Evolutionary conservation across 805 yeast genomes (phyloP), one percentile per base, ranked within the genome.

Genomic region (Yarrowia sp.): DNA sequence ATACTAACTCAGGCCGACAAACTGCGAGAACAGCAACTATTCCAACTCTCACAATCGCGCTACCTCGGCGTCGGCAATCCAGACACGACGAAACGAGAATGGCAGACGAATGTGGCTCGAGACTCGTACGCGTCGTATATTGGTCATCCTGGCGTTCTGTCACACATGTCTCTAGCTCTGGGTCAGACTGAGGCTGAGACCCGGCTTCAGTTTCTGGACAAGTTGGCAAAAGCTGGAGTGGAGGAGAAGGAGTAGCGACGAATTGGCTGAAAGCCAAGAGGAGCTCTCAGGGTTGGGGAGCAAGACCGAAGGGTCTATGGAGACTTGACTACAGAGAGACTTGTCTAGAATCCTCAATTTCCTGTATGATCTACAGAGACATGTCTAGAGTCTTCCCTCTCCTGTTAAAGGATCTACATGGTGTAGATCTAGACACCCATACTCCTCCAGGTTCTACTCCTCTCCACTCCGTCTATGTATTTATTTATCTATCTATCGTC

Each of bases 31-130:
- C 80, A 80, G 67, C 87, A 83, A 70, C 78, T 79, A 52, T 86
- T 79, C 71, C 84, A 83, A 54, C 81, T 78, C 33, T 77, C 84
- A 61, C 86, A 85, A 70, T 71, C 84, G 46, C 84, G 87, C 70
- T 85, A 88, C 71, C 78, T 87, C 22, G 96, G 96, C 1, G 74
- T 92, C 0, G 97, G 97, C 0, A 81, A 85, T 71, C 81, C 92
- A 10, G 86, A 85, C 62, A 91, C 96, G 0, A 79, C 87, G 0
- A 78, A 86, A 61, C 79, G 77, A 16, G 93, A 89, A 73, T 92
- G 93, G 84, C 70, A 86, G 67, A 74, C 81, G 6, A 89, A 88
- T 69, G 78, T 87, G 1, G 85, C 84, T 64, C 76, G 89, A 66
- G 96, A 89, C 69, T 83, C 90, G 1, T 82, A 83, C 65, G 81